Base-by-base conservation (phyloP, 2,329 filamentous ascomycete species). In the Alternaria ethzedia region DNA sequence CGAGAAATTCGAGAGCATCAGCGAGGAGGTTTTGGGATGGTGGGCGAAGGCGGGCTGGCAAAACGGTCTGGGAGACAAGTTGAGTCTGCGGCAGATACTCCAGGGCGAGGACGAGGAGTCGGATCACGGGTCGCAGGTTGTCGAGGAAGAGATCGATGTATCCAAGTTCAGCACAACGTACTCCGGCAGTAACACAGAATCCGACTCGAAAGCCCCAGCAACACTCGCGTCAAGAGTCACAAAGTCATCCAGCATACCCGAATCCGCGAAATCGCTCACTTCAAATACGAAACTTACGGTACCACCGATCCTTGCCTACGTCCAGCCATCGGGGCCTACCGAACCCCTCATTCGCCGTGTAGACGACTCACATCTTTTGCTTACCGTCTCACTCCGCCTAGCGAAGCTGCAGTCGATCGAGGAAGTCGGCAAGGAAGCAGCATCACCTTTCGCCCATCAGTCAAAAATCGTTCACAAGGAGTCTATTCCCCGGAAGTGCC, bases 41-140 rank as follows among this genome's bases (percentile, higher is more conserved):
- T 97, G 94, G 94, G 93, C 94, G 32, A 98, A 98, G 79, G 89
- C 95, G 1, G 89, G 90, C 58, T 99, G 96, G 96, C 94, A 98
- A 79, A 84, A 87, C 4, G 92, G 93, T 0, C 83, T 97, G 4
- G 88, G 87, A 1, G 88, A 91, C 55, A 97, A 97, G 79, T 85
- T 98, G 8, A 87, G 89, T 1, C 82, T 97, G 56, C 83, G 87
- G 54, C 85, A 90, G 47, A 86, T 95, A 5, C 84, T 96, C 54
- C 84, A 86, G 13, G 83, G 76, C 61, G 77, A 78, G 56, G 75
- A 80, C 1, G 79, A 80, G 13, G 81, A 81, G 43, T 80, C 73
- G 25, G 77, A 77, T 8, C 61, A 71, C 5, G 74, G 68, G 10
- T 78, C 74, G 2, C 76, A 77, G 36, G 54, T 78, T 58, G 74